Percentiles rank a stretch among this genome's conserved stretches.
Evolutionary conservation across 202 grass and related monocot species (phyloP).

Genomic region (Eragrostis tef): DNA sequence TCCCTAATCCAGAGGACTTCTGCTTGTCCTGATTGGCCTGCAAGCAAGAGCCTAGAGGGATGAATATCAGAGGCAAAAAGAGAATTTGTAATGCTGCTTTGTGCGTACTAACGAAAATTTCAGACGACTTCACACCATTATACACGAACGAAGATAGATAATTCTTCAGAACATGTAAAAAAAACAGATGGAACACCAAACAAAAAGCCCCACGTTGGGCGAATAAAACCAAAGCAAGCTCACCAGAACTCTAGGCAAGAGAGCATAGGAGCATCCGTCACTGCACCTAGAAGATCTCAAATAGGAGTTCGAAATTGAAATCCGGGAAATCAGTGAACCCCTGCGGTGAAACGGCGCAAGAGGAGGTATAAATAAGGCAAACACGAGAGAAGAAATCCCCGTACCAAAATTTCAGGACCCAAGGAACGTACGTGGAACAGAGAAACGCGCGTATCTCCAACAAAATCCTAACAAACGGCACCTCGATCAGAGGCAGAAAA

Average conservation of each 20-base stretch:
- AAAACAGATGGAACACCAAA: background rate
- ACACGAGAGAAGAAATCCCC: background rate
- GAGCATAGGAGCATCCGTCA: background rate
- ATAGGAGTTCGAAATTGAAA: background rate
- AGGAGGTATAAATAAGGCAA: conserved; percentile 9
- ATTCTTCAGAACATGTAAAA: background rate
- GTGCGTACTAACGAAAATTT: background rate
- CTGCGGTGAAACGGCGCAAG: background rate
- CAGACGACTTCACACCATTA: background rate
- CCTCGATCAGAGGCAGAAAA: background rate
- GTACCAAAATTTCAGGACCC: conserved; percentile 6
- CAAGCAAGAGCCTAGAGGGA: background rate
- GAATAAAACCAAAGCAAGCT: conserved; percentile 17
- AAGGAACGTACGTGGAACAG: background rate
- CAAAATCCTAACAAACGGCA: conserved; percentile 31
- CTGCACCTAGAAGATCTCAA: conserved; percentile 17
- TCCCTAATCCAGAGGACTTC: conserved; percentile 12
- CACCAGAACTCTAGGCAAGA: conserved; percentile 3
- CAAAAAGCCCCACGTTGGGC: background rate
- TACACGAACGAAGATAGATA: background rate
- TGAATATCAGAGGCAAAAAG: background rate
- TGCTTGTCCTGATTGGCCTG: conserved; percentile 2
- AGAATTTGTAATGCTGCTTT: background rate
- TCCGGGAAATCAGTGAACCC: background rate
- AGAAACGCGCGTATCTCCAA: conserved; percentile 25